Evolutionary conservation across 169 alveolate genomes (phyloP), one percentile per base, ranked within the genome.

Genomic region (Sarcocystis neurona): DNA sequence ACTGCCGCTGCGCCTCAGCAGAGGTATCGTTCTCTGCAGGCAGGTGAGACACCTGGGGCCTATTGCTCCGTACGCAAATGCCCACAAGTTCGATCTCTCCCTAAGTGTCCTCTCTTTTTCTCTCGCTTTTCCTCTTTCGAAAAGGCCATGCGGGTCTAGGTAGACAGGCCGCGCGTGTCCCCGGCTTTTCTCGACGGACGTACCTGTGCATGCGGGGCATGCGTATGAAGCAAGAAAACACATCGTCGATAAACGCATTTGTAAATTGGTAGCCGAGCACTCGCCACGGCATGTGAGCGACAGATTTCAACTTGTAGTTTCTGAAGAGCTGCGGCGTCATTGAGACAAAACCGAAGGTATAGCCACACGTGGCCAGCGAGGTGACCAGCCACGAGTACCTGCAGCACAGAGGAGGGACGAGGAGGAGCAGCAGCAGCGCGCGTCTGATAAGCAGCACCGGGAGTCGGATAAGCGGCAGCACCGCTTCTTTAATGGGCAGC

Each of bases 261-360:
- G 96, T 34, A 39, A 79, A 63, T 66, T 79, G 88, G 94, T 98
- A 99, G 87, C 97, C 96, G 91, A 99, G 94, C 10, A 99, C 98
- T 88, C 98, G 94, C 99, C 99, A 98, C 44, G 99, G 99, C 87
- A 99, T 93, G 92, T 98, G 99, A 85, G 98, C 99, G 27, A 99
- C 99, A 2, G 99, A 97, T 92, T 98, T 95, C 89, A 98, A 94
- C 91, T 98, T 97, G 93, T 99, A 98, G 95, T 99, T 99, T 66
- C 98, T 97, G 94, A 98, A 99, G 60, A 99, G 96, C 94, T 99
- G 99, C 23, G 95, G 95, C 50, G 95, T 93, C 95, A 93, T 93
- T 2, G 90, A 68, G 20, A 92, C 91, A 75, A 93, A 93, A 53
- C 95, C 95, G 46, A 88, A 78, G 23, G 93, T 89, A 86, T 92